Base-by-base conservation (phyloP, 106 monocot genomes). In the Apostasia shenzhenica region DNA sequence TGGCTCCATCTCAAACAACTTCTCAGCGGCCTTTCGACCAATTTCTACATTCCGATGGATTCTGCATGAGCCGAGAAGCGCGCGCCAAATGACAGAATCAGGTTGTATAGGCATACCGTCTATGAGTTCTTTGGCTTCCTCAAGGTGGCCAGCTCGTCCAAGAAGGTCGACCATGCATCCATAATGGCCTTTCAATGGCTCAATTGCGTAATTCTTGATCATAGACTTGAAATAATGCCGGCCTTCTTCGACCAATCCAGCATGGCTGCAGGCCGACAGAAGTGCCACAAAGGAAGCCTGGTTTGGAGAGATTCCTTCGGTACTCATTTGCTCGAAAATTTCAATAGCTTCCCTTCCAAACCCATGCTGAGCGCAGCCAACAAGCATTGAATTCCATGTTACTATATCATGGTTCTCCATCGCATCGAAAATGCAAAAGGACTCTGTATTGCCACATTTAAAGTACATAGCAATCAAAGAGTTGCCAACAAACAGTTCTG, bases 101-200 rank as follows among this genome's bases (percentile, higher is more conserved):
- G 90, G 90, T 67, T 83, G 79, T 4, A 86, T 75, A 0, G 90
- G 86, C 90, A 86, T 91, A 59, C 26, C 72, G 2, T 69, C 65
- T 2, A 91, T 81, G 63, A 91, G 79, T n/a, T 13, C 58, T 49
- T 84, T 76, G 0, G 86, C 86, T 58, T 91, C 81, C 56, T 76
- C 48, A 39, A 91, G 54, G 10, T 38, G 76, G 44, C 86, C 90
- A 0, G 90, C 81, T 8, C 90, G 83, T 14, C 86, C 83, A 11
- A 91, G 83, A 38, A 91, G 79, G 59, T 86, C 86, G 5, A 91
- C 86, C 57, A 86, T 77, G 43, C 86, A 91, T 1, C 83, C 79
- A 64, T 88, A 88, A 50, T 88, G 88, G 5, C 67, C 67, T 4
- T 69, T 59, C 42, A 67, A 49, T 65, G 88, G 88, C 73, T 73